Conservation (phyloP, 306 rosid species). For the Delonix regia region DNA sequence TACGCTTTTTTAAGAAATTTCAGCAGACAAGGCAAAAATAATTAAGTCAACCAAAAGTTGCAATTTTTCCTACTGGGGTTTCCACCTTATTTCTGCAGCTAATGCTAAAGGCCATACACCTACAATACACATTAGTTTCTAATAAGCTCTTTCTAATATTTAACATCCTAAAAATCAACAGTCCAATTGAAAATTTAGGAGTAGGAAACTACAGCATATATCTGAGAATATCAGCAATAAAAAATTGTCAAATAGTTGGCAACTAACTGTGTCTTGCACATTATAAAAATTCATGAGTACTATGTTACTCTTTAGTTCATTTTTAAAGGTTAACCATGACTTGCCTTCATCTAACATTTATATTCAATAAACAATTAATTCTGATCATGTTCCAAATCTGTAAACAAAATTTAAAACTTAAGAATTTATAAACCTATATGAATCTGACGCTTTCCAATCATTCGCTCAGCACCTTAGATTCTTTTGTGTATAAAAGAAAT, state of each 20-base stretch:
- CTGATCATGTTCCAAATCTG: conserved; percentile 8
- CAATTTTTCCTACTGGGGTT: not conserved
- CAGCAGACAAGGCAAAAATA: not conserved
- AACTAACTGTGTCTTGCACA: not conserved
- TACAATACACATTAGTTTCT: not conserved
- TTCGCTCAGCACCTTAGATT: not conserved
- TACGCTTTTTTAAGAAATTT: conserved; percentile 24
- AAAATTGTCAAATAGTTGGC: not conserved
- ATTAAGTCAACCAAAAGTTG: conserved; percentile 21
- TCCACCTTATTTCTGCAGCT: not conserved
- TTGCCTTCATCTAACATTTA: not conserved
- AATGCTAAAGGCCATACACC: not conserved
- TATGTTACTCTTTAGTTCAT: not conserved
- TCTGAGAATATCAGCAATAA: not conserved
- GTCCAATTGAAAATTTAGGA: not conserved
- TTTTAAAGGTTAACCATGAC: not conserved
- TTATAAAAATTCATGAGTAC: not conserved
- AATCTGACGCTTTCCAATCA: not conserved
- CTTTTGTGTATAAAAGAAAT: not conserved
- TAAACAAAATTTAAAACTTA: not conserved
- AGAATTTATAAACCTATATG: not conserved
- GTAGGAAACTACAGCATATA: not conserved
- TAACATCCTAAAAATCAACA: not conserved
- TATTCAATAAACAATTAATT: not conserved
- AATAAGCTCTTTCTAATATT: not conserved